Conservation (phyloP, 805 yeast species). For the Zygoascus tannicola region DNA sequence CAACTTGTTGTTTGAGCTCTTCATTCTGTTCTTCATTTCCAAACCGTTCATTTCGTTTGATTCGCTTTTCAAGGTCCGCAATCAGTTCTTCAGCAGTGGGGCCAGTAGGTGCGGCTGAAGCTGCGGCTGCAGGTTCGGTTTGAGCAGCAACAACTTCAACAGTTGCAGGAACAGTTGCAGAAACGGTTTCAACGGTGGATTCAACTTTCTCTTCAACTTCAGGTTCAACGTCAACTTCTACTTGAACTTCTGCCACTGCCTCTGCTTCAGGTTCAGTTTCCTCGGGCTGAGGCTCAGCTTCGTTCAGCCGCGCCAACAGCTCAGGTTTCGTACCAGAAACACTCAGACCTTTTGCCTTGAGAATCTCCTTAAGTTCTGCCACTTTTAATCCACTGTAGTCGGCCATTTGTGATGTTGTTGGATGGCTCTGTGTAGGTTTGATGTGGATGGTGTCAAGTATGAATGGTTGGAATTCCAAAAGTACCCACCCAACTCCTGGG, state of each 20-base stretch:
- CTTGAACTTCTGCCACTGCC: not conserved
- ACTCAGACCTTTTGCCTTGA: conserved; percentile 59
- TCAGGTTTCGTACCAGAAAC: conserved; percentile 77
- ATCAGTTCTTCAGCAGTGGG: conserved; percentile 47
- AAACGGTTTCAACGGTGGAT: conserved; percentile 18
- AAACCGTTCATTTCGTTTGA: conserved; percentile 68
- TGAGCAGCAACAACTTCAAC: too few relatives aligned
- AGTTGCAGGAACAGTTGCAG: conserved; percentile 15
- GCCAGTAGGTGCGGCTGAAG: conserved; percentile 16
- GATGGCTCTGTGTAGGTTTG: too few relatives aligned
- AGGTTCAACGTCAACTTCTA: conserved; percentile 1
- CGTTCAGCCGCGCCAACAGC: conserved; percentile 53
- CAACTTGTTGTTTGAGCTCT: conserved; percentile 50
- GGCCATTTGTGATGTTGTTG: conserved; percentile 12
- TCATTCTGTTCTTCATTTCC: conserved; percentile 44
- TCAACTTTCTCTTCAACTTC: not conserved
- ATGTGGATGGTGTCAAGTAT: too few relatives aligned
- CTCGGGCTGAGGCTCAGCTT: conserved; percentile 36
- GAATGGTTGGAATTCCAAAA: too few relatives aligned
- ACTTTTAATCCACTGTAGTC: conserved; percentile 35
- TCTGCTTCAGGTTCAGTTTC: conserved; percentile 2
- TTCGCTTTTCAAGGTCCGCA: conserved; percentile 55
- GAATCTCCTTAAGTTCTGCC: conserved; percentile 69
- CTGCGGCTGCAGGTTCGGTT: conserved; percentile 10
- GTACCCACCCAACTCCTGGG: too few relatives aligned